phyloP scores from a whole-genome alignment of 208 protist species.

The Leishmania gerbilli region DNA sequence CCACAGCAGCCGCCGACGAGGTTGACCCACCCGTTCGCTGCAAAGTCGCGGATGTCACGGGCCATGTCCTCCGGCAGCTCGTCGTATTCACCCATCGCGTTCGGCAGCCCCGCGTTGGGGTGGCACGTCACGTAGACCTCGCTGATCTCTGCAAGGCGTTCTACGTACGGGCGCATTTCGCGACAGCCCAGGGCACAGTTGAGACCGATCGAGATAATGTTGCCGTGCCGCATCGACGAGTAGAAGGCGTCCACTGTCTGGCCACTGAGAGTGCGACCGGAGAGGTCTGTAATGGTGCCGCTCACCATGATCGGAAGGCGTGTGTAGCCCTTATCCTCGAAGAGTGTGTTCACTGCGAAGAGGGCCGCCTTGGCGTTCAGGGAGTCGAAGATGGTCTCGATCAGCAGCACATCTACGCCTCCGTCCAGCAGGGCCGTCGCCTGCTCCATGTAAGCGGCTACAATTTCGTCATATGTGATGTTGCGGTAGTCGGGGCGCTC shows the following conservation, averaged over 20 bases:
- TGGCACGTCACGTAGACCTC: slow-evolving; percentile 71
- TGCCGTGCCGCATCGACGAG: slow-evolving; percentile 80
- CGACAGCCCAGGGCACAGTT: slow-evolving; percentile 94
- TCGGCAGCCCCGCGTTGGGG: slow-evolving; percentile 83
- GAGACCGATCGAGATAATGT: slow-evolving; percentile 93
- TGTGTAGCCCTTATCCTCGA: slow-evolving; percentile 68
- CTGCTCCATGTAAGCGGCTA: slow-evolving; percentile 93
- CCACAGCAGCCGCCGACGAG: slow-evolving; percentile 82
- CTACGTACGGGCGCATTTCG: slow-evolving; percentile 66
- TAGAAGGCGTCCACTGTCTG: slow-evolving; percentile 97
- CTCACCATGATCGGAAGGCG: slow-evolving; percentile 84
- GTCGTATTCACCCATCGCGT: slow-evolving; percentile 79
- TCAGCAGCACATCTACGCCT: slow-evolving; percentile 94
- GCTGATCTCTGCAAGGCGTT: slow-evolving; percentile 47
- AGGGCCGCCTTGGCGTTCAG: slow-evolving; percentile 93
- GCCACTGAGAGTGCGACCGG: slow-evolving; percentile 96
- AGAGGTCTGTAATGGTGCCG: slow-evolving; percentile 94
- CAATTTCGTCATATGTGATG: slow-evolving; percentile 94
- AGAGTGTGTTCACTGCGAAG: slow-evolving; percentile 92
- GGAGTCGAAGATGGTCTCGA: slow-evolving; percentile 97
- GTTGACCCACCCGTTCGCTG: slow-evolving; percentile 57
- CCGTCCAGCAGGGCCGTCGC: slow-evolving; percentile 91
- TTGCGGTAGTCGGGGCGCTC: slow-evolving; percentile 94
- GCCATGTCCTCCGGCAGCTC: slow-evolving; percentile 75
- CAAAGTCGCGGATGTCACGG: slow-evolving; percentile 51